Evolutionary conservation across 257 asterid species (phyloP), one percentile per base, ranked within the genome.

Genomic region (Thymus quinquecostatus): DNA sequence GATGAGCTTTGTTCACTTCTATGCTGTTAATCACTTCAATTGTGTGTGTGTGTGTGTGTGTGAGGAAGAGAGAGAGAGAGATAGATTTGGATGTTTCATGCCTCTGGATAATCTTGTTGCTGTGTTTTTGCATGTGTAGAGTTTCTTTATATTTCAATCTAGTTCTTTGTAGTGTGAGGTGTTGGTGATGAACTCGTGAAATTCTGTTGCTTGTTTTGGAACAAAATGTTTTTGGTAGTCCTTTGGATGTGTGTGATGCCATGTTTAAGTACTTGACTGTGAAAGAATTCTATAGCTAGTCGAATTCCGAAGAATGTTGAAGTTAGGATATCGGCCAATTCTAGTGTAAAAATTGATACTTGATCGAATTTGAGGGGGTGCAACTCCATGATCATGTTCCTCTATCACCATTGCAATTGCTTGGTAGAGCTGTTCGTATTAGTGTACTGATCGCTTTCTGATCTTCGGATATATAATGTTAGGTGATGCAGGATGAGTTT

Each of bases 401-500:
- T 32, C 67, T 11, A 47, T 60, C 43, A 10, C 43, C 14, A 55
- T 44, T 28, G 68, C 4, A 36, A 10, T 60, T 48, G 34, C 12
- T 56, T 55, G 61, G 27, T 58, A 56, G 11, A 51, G 48, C 57
- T 2, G 48, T 56, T 30, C 21, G 34, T 49, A 34, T 1, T 58
- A 3, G 14, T 36, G 48, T 29, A 59, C 3, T 64, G 10, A 6
- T 57, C 3, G 14, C 41, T 47, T 64, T 56, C 50, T 10, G 38
- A 30, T 8, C 3, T 47, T 13, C 4, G 28, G 48, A 57, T 33
- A 5, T 34, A 48, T 63, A 29, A 0, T 60, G 60, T 30, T 65
- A 40, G 32, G 11, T 13, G 60, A 32, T 68, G n/a, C 11, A n/a
- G 38, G 29, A 60, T 54, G 55, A 47, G 36, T 49, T 78, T 62